phyloP scores from a whole-genome alignment of 257 asterid species.

The Thymus mandschuricus region DNA sequence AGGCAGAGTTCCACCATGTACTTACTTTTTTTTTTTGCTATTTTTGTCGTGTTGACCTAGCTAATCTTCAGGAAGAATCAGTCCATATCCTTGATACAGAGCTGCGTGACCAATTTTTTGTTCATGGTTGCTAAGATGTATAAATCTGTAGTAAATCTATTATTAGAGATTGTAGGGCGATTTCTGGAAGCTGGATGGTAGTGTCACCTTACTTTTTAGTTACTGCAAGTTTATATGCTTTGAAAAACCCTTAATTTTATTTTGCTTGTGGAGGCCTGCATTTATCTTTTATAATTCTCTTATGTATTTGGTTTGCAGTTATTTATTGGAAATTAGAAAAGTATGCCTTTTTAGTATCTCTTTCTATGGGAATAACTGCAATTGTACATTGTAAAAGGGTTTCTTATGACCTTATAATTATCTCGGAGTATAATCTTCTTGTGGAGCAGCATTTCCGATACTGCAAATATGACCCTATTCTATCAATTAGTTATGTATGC shows the following conservation, averaged over 20 bases:
- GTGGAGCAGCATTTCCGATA: neutral
- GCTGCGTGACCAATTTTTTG: constrained; percentile 3
- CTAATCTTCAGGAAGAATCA: neutral
- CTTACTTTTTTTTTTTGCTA: neutral
- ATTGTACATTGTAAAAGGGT: neutral
- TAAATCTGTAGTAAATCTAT: neutral
- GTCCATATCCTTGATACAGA: neutral
- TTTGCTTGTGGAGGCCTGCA: neutral
- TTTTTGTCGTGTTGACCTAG: neutral
- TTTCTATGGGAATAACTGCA: neutral
- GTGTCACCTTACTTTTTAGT: neutral
- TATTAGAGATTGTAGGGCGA: constrained; percentile 1
- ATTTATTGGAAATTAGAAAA: neutral
- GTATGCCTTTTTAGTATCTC: neutral
- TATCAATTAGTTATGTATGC: constrained; percentile 12
- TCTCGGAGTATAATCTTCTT: constrained; percentile 1
- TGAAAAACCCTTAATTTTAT: neutral
- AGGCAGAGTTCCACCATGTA: neutral
- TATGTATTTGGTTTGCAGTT: neutral
- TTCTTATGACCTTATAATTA: constrained; percentile 9
- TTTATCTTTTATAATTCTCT: neutral
- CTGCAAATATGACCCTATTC: neutral
- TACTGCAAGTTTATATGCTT: constrained; percentile 5
- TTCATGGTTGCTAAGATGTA: neutral
- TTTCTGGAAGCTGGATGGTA: neutral